A percentile compares a stretch with the other conserved stretches of the same genome.
phyloP scores from a whole-genome alignment of 176 grass and related monocot species.

The Chloris gayana region DNA sequence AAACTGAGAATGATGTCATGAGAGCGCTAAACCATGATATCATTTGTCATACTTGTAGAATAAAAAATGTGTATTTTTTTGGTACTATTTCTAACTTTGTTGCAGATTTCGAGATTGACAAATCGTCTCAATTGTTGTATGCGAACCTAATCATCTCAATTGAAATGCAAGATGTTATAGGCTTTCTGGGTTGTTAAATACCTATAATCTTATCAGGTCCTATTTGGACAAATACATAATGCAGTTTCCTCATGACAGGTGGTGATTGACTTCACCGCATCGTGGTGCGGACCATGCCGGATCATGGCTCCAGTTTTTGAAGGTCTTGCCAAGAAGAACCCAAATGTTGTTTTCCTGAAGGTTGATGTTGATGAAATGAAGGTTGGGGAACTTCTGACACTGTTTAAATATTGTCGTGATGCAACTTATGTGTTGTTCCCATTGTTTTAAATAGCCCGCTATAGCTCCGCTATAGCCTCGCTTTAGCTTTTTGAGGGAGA shows the following conservation, averaged over 20 bases:
- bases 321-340: conserved; percentile 58
- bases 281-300: conserved; percentile 63
- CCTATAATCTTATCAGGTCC: neutral
- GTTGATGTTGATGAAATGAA: conserved; percentile 78
- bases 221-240: neutral
- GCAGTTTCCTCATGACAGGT: conserved; percentile 41
- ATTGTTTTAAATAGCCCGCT: too few species aligned
- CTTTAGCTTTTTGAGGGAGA: too few species aligned
- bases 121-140: neutral
- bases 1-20: neutral
- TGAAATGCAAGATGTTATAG: neutral
- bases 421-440: neutral
- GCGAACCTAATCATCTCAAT: neutral
- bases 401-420: neutral
- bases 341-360: conserved; percentile 61
- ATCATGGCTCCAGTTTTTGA: conserved; percentile 56
- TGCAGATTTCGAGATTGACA: neutral
- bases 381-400: conserved; percentile 15
- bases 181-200: neutral
- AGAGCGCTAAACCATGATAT: neutral
- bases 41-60: neutral
- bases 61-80: conserved; percentile 9
- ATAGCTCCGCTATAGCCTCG: too few species aligned
- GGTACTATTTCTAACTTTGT: neutral
- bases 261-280: conserved; percentile 70